phyloP scores from a whole-genome alignment of 2,329 filamentous ascomycete genomes.

The Bimuria novae-zelandiae region DNA sequence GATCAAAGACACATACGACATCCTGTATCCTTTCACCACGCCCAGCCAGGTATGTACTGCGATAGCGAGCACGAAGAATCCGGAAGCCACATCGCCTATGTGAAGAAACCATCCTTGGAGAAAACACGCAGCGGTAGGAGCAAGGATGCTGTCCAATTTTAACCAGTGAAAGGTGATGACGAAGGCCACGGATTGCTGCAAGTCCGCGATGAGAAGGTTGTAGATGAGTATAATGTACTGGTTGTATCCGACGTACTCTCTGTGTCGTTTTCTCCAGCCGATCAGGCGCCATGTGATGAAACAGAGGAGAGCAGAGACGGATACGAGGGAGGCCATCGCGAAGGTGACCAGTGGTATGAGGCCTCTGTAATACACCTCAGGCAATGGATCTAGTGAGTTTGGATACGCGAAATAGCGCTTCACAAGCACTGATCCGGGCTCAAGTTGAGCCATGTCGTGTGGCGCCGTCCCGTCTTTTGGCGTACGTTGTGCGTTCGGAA shows the following conservation, averaged over 20 bases:
- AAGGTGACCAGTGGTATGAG: slow-evolving; percentile 54
- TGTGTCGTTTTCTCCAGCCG: slow-evolving; percentile 55
- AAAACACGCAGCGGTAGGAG: slow-evolving; percentile 53
- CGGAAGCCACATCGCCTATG: slow-evolving; percentile 57
- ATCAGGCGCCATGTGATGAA: slow-evolving; percentile 59
- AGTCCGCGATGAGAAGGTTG: slow-evolving; percentile 58
- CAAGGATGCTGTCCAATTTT: slow-evolving; percentile 49
- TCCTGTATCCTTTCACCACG: slow-evolving; percentile 53
- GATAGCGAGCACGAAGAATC: slow-evolving; percentile 60
- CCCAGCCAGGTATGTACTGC: slow-evolving; percentile 59
- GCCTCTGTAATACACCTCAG: slow-evolving; percentile 41
- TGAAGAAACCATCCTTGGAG: slow-evolving; percentile 58
- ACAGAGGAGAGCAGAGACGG: slow-evolving; percentile 49
- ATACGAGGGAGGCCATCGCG: slow-evolving; percentile 53
- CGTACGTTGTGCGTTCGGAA: background rate
- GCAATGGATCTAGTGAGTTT: slow-evolving; percentile 40
- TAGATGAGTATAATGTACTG: slow-evolving; percentile 61
- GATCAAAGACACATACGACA: slow-evolving; percentile 53
- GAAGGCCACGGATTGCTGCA: slow-evolving; percentile 58
- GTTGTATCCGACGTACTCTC: slow-evolving; percentile 58
- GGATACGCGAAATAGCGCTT: slow-evolving; percentile 30
- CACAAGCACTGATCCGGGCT: slow-evolving; percentile 12
- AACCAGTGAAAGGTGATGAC: slow-evolving; percentile 56
- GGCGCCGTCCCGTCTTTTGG: slow-evolving; percentile 1
- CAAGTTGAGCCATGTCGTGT: slow-evolving; percentile 15